Conservation (phyloP, 2,329 filamentous ascomycete genomes). For the Aplosporella prunicola region DNA sequence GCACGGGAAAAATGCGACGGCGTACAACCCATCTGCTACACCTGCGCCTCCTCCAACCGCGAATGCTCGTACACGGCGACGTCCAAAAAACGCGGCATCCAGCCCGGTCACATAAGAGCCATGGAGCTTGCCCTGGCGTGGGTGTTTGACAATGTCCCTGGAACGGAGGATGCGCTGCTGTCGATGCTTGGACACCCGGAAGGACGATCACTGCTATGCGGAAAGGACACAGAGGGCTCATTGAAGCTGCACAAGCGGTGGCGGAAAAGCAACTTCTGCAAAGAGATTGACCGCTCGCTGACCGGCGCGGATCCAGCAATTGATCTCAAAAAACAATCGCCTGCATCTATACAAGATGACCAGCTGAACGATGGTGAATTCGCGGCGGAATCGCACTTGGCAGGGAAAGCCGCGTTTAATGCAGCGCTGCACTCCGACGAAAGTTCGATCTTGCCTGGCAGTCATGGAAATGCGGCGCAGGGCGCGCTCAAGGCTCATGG, state of each 20-base stretch:
- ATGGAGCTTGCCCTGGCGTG: conserved; percentile 60
- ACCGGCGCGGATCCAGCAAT: conserved; percentile 32
- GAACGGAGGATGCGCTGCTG: conserved; percentile 49
- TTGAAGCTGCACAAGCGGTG: conserved; percentile 53
- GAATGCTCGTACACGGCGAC: conserved; percentile 62
- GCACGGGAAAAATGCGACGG: conserved; percentile 68
- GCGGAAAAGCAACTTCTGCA: conserved; percentile 53
- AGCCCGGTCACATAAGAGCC: conserved; percentile 69
- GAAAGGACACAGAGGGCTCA: conserved; percentile 43
- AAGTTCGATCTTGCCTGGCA: background rate
- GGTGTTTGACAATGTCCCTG: conserved; percentile 53
- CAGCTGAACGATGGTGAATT: conserved; percentile 5
- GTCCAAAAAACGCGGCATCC: conserved; percentile 67
- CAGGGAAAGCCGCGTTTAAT: background rate
- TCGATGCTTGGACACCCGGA: conserved; percentile 43
- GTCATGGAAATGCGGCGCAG: no score
- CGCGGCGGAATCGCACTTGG: background rate
- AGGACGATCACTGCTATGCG: conserved; percentile 40
- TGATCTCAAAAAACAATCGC: conserved; percentile 14
- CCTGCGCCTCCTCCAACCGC: conserved; percentile 54
- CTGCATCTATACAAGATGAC: conserved; percentile 11
- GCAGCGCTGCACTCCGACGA: background rate
- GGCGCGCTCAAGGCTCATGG: no score
- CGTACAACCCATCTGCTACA: conserved; percentile 54
- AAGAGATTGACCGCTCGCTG: conserved; percentile 53